Base-by-base conservation (phyloP, 1,139 yeast species). In the Geotrichum restrictum region DNA sequence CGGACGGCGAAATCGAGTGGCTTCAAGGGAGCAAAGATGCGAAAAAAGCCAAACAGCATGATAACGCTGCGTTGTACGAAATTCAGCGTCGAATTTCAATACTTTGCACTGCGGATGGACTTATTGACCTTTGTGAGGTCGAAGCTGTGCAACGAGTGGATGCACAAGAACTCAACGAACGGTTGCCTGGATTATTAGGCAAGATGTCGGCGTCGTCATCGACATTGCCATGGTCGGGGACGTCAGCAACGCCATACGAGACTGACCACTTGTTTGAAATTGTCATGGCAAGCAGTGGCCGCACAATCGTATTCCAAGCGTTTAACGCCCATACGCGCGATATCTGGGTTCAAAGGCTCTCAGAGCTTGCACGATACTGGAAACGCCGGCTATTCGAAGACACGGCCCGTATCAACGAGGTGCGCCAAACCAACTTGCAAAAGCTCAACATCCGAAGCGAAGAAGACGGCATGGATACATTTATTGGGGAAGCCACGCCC, bases 331-430 rank as follows among this genome's bases (percentile, higher is more conserved):
- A 50, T 0, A 64, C 79, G 0, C 73, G 95, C 47, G 79, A 82
- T 59, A 77, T 77, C 55, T 91, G 98, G 98, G 73, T 85, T 0
- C 24, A 32, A 0, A 69, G 81, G 42, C 68, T 91, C 31, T 57
- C 54, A 0, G 69, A 69, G 2, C 65, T 85, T 31, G 64, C 68
- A 13, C 57, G 59, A 1, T 89, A 85, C 65, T 91, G 97, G 97
- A 71, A 65, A 10, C 60, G 63, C 7, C 73, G 81, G 51, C 67
- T 68, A 37, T 62, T 62, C 1, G 74, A 75, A n/a, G 83, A 81
- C 56, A 59, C 73, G 10, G 51, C 56, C 13, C 62, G 69, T 7
- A 62, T 76, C 44, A 63, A 74, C 44, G 59, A 63, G 1, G 62
- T 78, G 2, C 73, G 82, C 51, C 67, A 69, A n/a, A 61, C 64